Evolutionary conservation across 2,329 filamentous ascomycete species (phyloP), one percentile per base, ranked within the genome.

Genomic region (Aspergillus ochraceus): DNA sequence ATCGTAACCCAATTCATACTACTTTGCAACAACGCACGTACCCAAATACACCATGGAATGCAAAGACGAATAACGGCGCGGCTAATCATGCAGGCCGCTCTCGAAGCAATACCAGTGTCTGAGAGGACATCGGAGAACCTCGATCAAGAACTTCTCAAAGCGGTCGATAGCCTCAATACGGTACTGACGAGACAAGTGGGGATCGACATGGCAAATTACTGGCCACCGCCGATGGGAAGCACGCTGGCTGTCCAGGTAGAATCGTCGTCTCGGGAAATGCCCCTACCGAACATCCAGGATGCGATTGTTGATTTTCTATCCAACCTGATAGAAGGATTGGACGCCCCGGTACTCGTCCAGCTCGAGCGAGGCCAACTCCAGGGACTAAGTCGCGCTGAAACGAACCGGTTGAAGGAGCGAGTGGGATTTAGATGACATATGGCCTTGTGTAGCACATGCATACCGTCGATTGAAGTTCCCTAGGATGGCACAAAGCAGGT

Each of bases 281-380:
- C 71, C 55, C 70, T 75, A 8, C 63, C 60, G 10, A 65, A 68
- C 4, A 80, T 83, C 39, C 78, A 81, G 49, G 60, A 66, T 3
- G 61, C 65, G 1, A 62, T 84, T 2, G 61, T 80, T 4, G 68
- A 70, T 0, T 81, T 81, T 59, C 63, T 86, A 6, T 63, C 70
- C 0, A 69, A 74, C 29, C 68, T 86, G 12, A 76, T 83, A 59
- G 67, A 73, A 2, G 72, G 70, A 6, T 68, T 83, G 19, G 69
- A 79, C 20, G 71, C 75, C 32, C 84, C 84, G 0, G 72, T 85
- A 20, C 74, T 86, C 1, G 66, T 79, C 1, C 83, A 86, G 62
- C 72, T 86, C 4, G 83, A 86, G 62, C 74, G 74, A 26, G 81
- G 82, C 1, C 70, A 76, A 65, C 66, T 82, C 8, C 67, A 71